Base-by-base conservation (phyloP, 352 stramenopile species). In the Aphanomyces euteiches region DNA sequence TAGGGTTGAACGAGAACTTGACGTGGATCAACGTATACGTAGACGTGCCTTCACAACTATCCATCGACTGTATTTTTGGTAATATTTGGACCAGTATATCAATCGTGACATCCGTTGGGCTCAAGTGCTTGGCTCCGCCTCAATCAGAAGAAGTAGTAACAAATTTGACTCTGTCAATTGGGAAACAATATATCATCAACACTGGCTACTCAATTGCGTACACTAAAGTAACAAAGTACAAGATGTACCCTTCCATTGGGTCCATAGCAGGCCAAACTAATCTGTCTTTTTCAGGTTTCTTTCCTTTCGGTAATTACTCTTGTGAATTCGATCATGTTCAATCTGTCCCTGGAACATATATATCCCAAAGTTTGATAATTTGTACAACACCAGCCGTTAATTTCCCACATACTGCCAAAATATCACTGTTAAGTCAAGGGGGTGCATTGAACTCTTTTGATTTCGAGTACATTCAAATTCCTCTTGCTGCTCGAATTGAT, bases 221-320 rank as follows among this genome's bases (percentile, higher is more conserved):
- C 54, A 19, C 19, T 17, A 61, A 61, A 37, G 28, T 45, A 3
- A 17, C 19, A 1, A 15, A 19, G 5, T n/a, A 45, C 10, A 37
- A 40, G 12, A 39, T 61, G 13, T 3, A 61, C 36, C 54, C 54
- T 41, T 13, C 36, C 19, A 12, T 37, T 61, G 54, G 54, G 7
- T 37, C 54, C 1, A 61, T 61, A 10, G 15, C 54, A 41, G 54
- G 54, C 54, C 39, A 61, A 17, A 70, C 64, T 19, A 64, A 36
- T 21, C 17, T 70, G 0, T 40, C 37, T 5, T 70, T 70, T 36
- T 63, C n/a, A 5, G 64, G 64, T 10, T 45, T 34, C 54, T 70
- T 70, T 28, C 17, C 41, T 10, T 13, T 36, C 21, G 36, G 39
- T 17, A 43, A 47, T 48, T 63, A 63, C 39, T 13, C 5, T 28